Conservation (phyloP, 2,329 filamentous ascomycete genomes). For the Claviceps monticola region DNA sequence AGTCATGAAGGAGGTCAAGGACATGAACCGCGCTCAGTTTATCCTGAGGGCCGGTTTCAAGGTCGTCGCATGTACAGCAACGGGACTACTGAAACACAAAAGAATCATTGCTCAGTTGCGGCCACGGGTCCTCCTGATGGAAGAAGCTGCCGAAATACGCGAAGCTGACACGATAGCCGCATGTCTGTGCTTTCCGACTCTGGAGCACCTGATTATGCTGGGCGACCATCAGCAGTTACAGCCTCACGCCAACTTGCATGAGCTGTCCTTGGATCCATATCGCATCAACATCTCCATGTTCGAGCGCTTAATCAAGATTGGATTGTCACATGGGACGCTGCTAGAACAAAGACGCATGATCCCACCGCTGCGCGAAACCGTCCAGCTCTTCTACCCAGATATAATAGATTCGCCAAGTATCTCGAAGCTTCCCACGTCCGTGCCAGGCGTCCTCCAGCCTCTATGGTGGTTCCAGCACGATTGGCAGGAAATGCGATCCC, state of each 20-base stretch:
- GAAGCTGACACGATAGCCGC: slow-evolving; percentile 45
- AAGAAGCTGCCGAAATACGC: slow-evolving; percentile 67
- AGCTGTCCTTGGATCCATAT: slow-evolving; percentile 46
- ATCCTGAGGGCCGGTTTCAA: slow-evolving; percentile 25
- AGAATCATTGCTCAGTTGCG: slow-evolving; percentile 50
- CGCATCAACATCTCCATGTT: slow-evolving; percentile 65
- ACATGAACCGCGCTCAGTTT: slow-evolving; percentile 39
- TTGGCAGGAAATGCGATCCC: slow-evolving; percentile 27
- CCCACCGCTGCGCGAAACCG: slow-evolving; percentile 28
- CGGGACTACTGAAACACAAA: slow-evolving; percentile 69
- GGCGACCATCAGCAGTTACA: slow-evolving; percentile 73
- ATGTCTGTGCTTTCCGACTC: slow-evolving; percentile 27
- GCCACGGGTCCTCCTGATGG: slow-evolving; percentile 57
- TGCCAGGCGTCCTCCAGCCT: slow-evolving; percentile 28
- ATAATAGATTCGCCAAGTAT: slow-evolving; percentile 27
- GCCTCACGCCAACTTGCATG: slow-evolving; percentile 49
- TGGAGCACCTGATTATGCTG: slow-evolving; percentile 44
- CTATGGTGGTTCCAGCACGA: slow-evolving; percentile 33
- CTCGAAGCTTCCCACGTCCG: slow-evolving; percentile 18
- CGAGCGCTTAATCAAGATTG: slow-evolving; percentile 57
- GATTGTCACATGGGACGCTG: slow-evolving; percentile 49
- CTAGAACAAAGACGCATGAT: slow-evolving; percentile 51
- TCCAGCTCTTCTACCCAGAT: slow-evolving; percentile 33
- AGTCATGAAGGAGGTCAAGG: slow-evolving; percentile 41
- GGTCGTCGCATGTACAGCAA: slow-evolving; percentile 58